Evolutionary conservation across 306 rosid species (phyloP), one percentile per base, ranked within the genome.

Genomic region (Vigna reflexopilosa): DNA sequence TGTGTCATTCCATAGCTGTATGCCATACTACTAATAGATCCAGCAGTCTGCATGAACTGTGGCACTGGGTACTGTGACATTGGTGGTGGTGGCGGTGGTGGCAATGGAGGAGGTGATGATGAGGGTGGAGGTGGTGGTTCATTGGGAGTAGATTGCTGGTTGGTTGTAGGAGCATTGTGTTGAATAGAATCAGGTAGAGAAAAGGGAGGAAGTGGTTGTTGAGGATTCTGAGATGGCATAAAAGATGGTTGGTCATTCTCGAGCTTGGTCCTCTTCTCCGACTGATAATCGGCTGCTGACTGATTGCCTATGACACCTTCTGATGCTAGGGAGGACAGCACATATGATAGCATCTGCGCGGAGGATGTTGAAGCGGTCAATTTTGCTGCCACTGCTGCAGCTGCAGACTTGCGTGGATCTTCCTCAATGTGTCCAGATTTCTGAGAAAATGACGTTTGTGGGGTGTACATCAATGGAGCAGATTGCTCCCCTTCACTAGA

Each of bases 371-470:
- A 95, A 19, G 97, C 98, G 2, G 99, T 90, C 59, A 95, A 89
- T 85, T 95, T 93, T 17, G 99, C 99, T 6, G 99, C 99, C 82
- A 95, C 97, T 15, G 98, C 99, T 38, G 99, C 99, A 32, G 99
- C 99, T 13, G 98, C 99, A 67, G 99, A 92, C 82, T 91, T 95
- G 70, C 90, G 95, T 1, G 92, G 89, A 72, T 95, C 97, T 70
- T 90, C 98, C 80, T 88, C 95, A 26, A 20, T 16, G 4, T 80
- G 90, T 38, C 86, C 94, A 70, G 93, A 69, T 48, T 87, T 89
- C 77, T 86, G 86, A 52, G 91, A 72, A 84, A 81, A 90, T 59
- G 87, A 34, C 36, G 45, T 76, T 54, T 89, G 86, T 59, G 80
- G 85, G 14, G 93, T 70, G 49, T 90, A 92, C 94, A 90, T 94